Conservation (phyloP, 2,329 filamentous ascomycete species). For the Colletotrichum siamense region DNA sequence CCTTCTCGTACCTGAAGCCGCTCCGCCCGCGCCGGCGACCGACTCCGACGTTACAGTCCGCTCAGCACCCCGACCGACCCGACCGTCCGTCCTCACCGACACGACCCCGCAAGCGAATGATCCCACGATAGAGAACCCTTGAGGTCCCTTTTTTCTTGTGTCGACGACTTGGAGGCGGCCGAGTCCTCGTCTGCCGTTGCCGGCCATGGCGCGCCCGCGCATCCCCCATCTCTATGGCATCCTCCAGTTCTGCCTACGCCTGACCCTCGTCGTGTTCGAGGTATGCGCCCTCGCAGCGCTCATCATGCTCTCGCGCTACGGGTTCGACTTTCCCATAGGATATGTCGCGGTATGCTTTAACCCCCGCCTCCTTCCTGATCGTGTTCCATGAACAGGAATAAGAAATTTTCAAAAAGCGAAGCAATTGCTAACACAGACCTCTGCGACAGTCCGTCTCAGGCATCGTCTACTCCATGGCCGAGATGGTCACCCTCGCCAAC, state of each 20-base stretch:
- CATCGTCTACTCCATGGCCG: constrained; percentile 49
- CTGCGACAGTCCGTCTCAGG: constrained; percentile 35
- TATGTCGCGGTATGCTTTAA: constrained; percentile 18
- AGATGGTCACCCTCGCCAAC: constrained; percentile 25
- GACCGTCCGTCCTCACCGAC: background rate
- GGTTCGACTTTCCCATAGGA: constrained; percentile 18
- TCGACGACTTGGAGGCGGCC: background rate
- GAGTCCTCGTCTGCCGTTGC: background rate
- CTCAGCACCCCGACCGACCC: background rate
- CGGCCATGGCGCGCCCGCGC: constrained; percentile 22
- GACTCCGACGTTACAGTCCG: background rate
- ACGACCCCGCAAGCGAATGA: background rate
- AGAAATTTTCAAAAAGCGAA: background rate
- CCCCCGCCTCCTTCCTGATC: background rate
- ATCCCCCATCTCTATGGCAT: constrained; percentile 24
- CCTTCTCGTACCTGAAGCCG: background rate
- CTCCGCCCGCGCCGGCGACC: background rate
- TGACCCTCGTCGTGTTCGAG: constrained; percentile 23
- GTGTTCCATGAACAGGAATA: background rate
- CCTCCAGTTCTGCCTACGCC: constrained; percentile 25
- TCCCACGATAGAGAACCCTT: constrained; percentile 6
- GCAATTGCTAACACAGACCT: background rate
- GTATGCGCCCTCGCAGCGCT: constrained; percentile 24
- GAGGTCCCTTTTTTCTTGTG: background rate
- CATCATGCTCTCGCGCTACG: constrained; percentile 18